These are phyloP conservation scores for Hypholoma fasciculare DNA, from an alignment of 768 basidiomycete genomes.

Conservation along the genomic window DNA sequence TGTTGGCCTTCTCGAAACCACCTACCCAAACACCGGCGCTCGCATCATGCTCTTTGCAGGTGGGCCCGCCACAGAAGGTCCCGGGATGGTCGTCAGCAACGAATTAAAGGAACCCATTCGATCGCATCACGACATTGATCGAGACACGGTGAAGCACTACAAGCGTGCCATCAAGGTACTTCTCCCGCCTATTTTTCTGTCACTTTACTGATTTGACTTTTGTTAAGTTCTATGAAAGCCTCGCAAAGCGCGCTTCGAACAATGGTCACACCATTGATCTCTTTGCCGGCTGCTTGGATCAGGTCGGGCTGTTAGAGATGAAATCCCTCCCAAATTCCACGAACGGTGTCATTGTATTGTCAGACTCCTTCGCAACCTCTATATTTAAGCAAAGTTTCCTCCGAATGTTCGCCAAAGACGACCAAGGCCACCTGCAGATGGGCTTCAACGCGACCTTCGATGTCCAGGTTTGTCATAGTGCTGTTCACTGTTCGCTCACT, in stretches of 20 bases:
- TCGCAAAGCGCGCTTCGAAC: conserved; percentile 89
- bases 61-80: conserved; percentile 94
- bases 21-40: conserved; percentile 94
- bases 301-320: conserved; percentile 98
- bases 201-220: conserved; percentile 3
- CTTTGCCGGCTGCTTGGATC: conserved; percentile 96
- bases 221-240: conserved; percentile 89
- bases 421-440: conserved; percentile 90
- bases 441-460: conserved; percentile 99
- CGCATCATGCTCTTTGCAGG: conserved; percentile 96
- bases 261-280: conserved; percentile 96
- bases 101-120: conserved; percentile 97
- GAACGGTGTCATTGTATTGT: conserved; percentile 93
- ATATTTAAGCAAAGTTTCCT: conserved; percentile 99
- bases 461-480: conserved; percentile 66
- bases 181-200: neutral
- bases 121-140: conserved; percentile 98
- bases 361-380: conserved; percentile 95
- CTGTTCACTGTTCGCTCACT: neutral
- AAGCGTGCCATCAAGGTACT: conserved; percentile 92
- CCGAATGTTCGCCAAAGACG: conserved; percentile 89
- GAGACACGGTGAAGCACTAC: conserved; percentile 95
- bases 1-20: conserved; percentile 88
- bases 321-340: conserved; percentile 93
- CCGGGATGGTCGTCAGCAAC: conserved; percentile 94